These are phyloP conservation scores for Clausena lansium DNA, from an alignment of 345 rosid species.

Conservation along the genomic window DNA sequence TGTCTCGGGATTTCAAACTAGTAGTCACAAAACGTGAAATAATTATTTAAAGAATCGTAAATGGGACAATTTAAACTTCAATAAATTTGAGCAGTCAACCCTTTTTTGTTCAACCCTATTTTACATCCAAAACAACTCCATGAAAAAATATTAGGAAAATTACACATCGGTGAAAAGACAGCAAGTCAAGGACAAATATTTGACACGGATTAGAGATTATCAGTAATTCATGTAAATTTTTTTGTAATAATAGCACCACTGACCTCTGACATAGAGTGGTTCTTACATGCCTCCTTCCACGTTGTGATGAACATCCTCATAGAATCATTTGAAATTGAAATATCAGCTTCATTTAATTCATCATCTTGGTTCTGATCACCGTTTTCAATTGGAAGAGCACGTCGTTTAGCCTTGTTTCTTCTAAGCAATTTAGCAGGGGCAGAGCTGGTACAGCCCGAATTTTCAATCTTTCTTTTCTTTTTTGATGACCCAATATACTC, in stretches of 20 bases:
- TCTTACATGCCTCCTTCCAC: constrained; percentile 82
- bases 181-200: not conserved
- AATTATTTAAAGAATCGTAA: not conserved
- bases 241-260: constrained; percentile 9
- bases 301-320: constrained; percentile 64
- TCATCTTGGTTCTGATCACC: constrained; percentile 26
- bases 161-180: not conserved
- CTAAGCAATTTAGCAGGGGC: constrained; percentile 34
- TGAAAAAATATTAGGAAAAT: not conserved
- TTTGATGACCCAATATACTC: not conserved
- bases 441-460: constrained; percentile 24
- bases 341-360: constrained; percentile 36
- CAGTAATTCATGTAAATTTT: not conserved
- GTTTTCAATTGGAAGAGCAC: constrained; percentile 22
- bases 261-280: constrained; percentile 55
- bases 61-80: not conserved
- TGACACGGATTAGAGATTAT: not conserved
- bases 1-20: not conserved
- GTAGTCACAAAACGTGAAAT: not conserved
- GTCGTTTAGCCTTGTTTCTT: constrained; percentile 36
- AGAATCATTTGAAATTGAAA: constrained; percentile 42
- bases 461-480: constrained; percentile 42
- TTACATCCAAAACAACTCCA: not conserved
- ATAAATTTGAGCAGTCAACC: not conserved
- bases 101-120: not conserved